Conservation (phyloP, 2,329 filamentous ascomycete genomes). For the Aspergillus quadricinctus region DNA sequence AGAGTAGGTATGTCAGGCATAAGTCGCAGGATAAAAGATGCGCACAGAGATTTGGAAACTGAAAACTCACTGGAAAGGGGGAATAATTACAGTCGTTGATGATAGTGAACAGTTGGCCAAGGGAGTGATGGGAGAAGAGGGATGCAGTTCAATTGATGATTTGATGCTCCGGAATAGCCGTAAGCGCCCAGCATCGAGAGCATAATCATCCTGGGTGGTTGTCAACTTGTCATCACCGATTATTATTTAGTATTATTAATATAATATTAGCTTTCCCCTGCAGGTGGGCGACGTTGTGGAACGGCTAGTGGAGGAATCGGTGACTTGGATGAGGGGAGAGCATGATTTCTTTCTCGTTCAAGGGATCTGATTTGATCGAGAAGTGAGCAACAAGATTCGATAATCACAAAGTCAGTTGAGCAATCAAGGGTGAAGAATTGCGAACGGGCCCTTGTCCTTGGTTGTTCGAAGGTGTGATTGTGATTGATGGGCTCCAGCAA, state of each 20-base stretch:
- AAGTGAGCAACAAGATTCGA: not conserved
- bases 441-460: not conserved
- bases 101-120: not conserved
- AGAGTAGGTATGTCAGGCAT: not conserved
- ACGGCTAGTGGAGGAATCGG: not conserved
- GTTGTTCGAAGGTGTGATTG: not conserved
- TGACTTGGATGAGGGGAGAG: too few relatives aligned
- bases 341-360: not conserved
- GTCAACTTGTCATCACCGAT: too few relatives aligned
- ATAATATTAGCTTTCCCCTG: not conserved
- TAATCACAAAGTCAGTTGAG: not conserved
- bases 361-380: not conserved
- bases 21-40: not conserved
- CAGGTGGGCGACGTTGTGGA: not conserved
- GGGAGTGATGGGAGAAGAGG: not conserved
- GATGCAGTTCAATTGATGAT: not conserved
- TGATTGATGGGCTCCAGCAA: not conserved
- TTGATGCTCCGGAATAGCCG: not conserved
- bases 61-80: not conserved
- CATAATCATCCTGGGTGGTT: not conserved
- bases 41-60: not conserved
- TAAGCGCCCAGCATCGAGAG: not conserved
- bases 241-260: too few relatives aligned
- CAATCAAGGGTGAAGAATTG: not conserved
- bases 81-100: not conserved